Base-by-base conservation (phyloP, 352 stramenopile species). In the Plasmopara viticola region DNA sequence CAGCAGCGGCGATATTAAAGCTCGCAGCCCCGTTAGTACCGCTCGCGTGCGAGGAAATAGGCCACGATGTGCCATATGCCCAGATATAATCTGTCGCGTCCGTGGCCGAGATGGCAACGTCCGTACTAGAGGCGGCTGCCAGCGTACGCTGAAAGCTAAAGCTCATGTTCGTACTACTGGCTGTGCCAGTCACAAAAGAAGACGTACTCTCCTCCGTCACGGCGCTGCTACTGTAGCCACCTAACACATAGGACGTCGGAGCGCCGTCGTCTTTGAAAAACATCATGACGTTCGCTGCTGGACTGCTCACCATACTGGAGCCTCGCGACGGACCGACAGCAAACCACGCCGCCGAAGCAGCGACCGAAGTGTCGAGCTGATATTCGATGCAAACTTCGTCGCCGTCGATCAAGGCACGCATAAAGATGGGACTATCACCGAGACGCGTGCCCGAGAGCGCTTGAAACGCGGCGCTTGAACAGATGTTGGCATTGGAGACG, bases 81-180 rank as follows among this genome's bases (percentile, higher is more conserved):
- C 82, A 93, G 48, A 90, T 82, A 49, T 89, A 79, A 31, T 70
- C 60, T 9, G 62, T 64, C 0, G 58, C 46, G 5, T 18, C 55
- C 8, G 51, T 68, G 8, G 74, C 42, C 20, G 70, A 66, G 46
- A 90, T 66, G 1, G 53, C 51, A 9, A 93, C 66, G 48, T 88
- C 76, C 20, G 66, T 70, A 4, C 57, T 37, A 4, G 71, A 66
- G 15, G 66, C 60, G 8, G 74, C 78, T 9, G 64, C 69, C 17
- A 92, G 52, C 35, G 70, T 74, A 28, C 82, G 77, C 61, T 90
- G 75, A 61, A 78, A 89, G 54, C 66, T 84, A 60, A 88, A 93
- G 50, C 64, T 75, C 61, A 86, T 79, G 33, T 53, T 62, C 18
- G 62, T 50, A 1, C 64, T 66, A 44, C 66, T 72, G 37, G 68